A percentile compares a stretch with the other conserved stretches of the same genome.
phyloP scores from a whole-genome alignment of 805 yeast genomes.

The Alloascoidea africana region DNA sequence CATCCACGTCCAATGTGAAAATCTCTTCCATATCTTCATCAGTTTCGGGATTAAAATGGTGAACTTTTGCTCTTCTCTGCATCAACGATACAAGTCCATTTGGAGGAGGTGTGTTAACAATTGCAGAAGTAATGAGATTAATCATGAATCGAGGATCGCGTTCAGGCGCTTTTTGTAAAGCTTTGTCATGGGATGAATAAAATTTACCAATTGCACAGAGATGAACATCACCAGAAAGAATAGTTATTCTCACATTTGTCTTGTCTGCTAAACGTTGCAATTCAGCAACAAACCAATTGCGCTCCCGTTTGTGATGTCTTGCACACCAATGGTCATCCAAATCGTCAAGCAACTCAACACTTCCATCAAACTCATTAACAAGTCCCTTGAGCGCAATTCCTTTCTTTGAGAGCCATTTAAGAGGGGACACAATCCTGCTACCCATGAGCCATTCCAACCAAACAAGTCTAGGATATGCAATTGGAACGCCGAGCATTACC shows the following conservation, averaged over 20 bases:
- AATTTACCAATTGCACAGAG: conserved; percentile 73
- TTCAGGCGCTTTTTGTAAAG: conserved; percentile 37
- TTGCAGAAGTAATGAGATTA: conserved; percentile 82
- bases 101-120: conserved; percentile 89
- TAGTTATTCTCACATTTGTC: conserved; percentile 60
- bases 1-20: conserved; percentile 46
- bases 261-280: conserved; percentile 53
- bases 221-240: conserved; percentile 90
- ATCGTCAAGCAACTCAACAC: conserved; percentile 83
- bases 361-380: conserved; percentile 86
- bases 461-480: conserved; percentile 85
- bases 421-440: conserved; percentile 37
- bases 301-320: conserved; percentile 67
- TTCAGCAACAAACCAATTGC: conserved; percentile 50
- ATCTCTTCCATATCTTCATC: conserved; percentile 75
- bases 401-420: conserved; percentile 31
- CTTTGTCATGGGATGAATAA: conserved; percentile 30
- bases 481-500: conserved; percentile 86
- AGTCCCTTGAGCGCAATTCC: conserved; percentile 46
- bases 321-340: conserved; percentile 97
- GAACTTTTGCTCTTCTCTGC: conserved; percentile 50
- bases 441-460: conserved; percentile 73
- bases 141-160: conserved; percentile 63
- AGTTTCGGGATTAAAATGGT: conserved; percentile 46
- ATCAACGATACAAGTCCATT: conserved; percentile 65